These are phyloP conservation scores for Stagonosporopsis cucurbitacearum DNA, from an alignment of 2,329 filamentous ascomycete genomes.

Conservation along the genomic window DNA sequence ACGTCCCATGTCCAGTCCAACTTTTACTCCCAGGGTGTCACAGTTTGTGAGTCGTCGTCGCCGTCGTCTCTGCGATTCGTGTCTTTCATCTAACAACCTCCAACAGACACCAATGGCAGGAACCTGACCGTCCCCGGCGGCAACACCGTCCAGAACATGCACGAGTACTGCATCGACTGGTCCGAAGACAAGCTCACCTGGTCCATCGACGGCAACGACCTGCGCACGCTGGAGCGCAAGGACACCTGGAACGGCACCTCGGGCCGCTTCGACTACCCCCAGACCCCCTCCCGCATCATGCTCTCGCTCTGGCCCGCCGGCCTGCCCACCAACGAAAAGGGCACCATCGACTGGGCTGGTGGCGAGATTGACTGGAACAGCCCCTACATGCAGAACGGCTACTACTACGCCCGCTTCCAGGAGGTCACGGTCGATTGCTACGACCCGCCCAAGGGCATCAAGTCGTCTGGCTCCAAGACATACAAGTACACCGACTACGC, in stretches of 20 bases:
- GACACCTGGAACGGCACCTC: constrained; percentile 86
- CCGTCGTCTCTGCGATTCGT: not conserved
- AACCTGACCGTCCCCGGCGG: constrained; percentile 67
- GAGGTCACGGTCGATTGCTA: constrained; percentile 88
- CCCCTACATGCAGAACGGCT: constrained; percentile 81
- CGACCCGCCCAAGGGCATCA: constrained; percentile 75
- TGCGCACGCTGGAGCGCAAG: constrained; percentile 74
- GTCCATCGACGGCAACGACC: constrained; percentile 80
- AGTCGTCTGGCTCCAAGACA: constrained; percentile 64
- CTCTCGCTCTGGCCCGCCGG: constrained; percentile 97
- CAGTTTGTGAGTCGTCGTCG: constrained; percentile 72
- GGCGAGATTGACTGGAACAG: constrained; percentile 87
- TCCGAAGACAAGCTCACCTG: constrained; percentile 84
- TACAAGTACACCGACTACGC: constrained; percentile 75
- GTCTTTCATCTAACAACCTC: constrained; percentile 22
- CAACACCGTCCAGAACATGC: constrained; percentile 76
- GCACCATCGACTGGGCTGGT: constrained; percentile 91
- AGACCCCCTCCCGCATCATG: constrained; percentile 89
- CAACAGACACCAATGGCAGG: constrained; percentile 74
- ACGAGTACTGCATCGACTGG: constrained; percentile 95
- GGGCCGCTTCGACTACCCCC: constrained; percentile 85
- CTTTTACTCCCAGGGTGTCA: constrained; percentile 95
- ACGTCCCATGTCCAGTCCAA: constrained; percentile 84
- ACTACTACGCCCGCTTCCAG: constrained; percentile 84
- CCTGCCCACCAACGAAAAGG: constrained; percentile 75